These are phyloP conservation scores for Trametes versicolor DNA, from an alignment of 1,284 basidiomycete species.

Conservation along the genomic window DNA sequence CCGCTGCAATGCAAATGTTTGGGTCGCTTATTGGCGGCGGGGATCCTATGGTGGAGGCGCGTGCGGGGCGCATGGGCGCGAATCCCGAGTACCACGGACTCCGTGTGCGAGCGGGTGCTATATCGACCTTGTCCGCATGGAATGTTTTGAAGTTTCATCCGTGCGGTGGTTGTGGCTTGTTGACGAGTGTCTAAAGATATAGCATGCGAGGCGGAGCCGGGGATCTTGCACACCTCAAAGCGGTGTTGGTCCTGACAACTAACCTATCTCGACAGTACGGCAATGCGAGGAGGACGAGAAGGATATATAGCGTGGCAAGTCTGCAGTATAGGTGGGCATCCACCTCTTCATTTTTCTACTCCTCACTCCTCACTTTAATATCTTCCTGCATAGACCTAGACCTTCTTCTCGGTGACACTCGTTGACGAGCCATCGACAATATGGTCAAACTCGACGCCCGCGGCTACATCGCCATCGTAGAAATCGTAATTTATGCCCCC, in stretches of 20 bases:
- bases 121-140: not conserved
- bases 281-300: not conserved
- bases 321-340: not conserved
- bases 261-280: not conserved
- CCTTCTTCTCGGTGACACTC: not conserved
- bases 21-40: not conserved
- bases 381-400: too few species aligned
- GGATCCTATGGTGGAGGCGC: not conserved
- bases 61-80: not conserved
- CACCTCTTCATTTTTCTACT: not conserved
- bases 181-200: not conserved
- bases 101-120: not conserved
- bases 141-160: not conserved
- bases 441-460: conserved; percentile 21
- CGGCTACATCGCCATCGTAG: conserved; percentile 26
- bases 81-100: not conserved
- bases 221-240: too few species aligned
- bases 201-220: not conserved
- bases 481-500: conserved; percentile 57
- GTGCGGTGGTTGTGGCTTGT: not conserved
- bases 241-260: not conserved
- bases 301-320: not conserved
- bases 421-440: not conserved
- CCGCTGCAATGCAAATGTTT: not conserved
- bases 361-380: not conserved